phyloP scores from a whole-genome alignment of 805 yeast species.

The Schwanniomyces vanrijiae region DNA sequence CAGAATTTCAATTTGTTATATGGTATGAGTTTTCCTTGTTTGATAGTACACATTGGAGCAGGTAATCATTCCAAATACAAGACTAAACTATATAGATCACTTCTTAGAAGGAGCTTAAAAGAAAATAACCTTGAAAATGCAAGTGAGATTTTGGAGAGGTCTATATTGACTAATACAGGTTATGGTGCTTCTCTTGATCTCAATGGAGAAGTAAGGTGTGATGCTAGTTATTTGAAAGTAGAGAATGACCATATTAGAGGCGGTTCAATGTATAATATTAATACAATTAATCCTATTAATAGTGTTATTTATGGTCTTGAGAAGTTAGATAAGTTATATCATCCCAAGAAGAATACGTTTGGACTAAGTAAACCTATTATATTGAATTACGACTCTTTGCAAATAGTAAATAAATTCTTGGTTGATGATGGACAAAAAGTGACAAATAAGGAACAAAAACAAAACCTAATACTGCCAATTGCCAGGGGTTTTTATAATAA shows the following conservation, averaged over 20 bases:
- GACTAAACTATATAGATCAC: constrained; percentile 19
- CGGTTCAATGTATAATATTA: constrained; percentile 18
- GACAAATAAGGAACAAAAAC: background rate
- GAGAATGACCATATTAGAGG: constrained; percentile 6
- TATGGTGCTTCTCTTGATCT: constrained; percentile 45
- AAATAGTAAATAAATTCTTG: background rate
- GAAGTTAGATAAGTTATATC: constrained; percentile 20
- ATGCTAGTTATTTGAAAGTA: constrained; percentile 34
- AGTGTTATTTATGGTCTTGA: constrained; percentile 23
- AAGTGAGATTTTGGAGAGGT: constrained; percentile 31
- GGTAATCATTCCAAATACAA: constrained; percentile 39
- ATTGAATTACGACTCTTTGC: constrained; percentile 13
- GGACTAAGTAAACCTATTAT: constrained; percentile 39
- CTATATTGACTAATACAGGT: constrained; percentile 50
- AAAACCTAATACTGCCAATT: constrained; percentile 1
- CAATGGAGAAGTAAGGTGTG: constrained; percentile 45
- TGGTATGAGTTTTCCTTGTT: background rate
- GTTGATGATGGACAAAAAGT: background rate
- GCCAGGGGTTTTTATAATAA: constrained; percentile 6
- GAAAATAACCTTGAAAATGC: constrained; percentile 10
- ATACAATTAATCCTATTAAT: constrained; percentile 26
- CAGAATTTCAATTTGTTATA: too few relatives aligned
- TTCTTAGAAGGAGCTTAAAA: constrained; percentile 27
- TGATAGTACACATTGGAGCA: constrained; percentile 52
- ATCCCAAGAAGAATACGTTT: constrained; percentile 7